Conservation (phyloP, 306 rosid species). For the Dryas octopetala region DNA sequence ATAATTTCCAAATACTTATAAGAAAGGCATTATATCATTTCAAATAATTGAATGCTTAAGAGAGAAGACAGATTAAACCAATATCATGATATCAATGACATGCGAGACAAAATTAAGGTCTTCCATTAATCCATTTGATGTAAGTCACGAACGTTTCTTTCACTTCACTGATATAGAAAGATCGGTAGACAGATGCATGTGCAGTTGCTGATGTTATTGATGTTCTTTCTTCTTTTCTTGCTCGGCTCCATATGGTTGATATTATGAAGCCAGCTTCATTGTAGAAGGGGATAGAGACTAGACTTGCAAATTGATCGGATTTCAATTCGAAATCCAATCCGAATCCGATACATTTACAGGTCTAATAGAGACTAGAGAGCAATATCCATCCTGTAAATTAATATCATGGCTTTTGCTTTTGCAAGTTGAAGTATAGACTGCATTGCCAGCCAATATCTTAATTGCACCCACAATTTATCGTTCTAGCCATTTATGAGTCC, state of each 20-base stretch:
- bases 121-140: neutral
- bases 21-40: neutral
- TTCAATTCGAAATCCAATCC: too few species aligned
- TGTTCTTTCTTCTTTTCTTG: neutral
- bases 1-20: neutral
- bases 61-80: neutral
- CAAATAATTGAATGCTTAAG: neutral
- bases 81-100: neutral
- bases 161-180: neutral
- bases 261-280: too few species aligned
- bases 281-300: too few species aligned
- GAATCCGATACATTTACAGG: too few species aligned
- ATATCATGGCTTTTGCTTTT: neutral
- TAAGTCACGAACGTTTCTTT: neutral
- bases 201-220: neutral
- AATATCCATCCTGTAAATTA: too few species aligned
- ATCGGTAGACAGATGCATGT: neutral
- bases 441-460: neutral
- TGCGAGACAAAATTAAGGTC: neutral
- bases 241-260: too few species aligned
- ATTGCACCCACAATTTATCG: neutral
- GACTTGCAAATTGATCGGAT: too few species aligned
- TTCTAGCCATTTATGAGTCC: neutral
- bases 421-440: neutral
- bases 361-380: neutral